phyloP scores from a whole-genome alignment of 495 filamentous ascomycete species.

The Penicillium lividum region DNA sequence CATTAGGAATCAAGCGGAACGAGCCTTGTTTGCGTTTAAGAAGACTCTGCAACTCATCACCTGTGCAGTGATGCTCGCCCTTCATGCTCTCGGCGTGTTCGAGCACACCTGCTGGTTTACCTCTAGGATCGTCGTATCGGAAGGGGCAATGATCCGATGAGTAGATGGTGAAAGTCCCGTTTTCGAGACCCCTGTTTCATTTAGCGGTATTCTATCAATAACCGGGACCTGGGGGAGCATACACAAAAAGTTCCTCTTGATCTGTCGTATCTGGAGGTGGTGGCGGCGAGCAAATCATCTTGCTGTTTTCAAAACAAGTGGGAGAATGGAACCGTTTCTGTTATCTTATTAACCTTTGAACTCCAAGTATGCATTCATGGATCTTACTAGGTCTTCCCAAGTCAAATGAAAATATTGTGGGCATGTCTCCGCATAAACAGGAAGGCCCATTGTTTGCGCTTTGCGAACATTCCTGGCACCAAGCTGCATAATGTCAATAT shows the following conservation, averaged over 20 bases:
- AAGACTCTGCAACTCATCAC: conserved; percentile 5
- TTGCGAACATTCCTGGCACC: conserved; percentile 12
- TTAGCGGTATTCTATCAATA: neutral
- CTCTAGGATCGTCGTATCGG: conserved; percentile 44
- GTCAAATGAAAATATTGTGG: conserved; percentile 39
- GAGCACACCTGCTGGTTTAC: conserved; percentile 17
- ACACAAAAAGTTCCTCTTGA: conserved; percentile 37
- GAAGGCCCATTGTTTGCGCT: conserved; percentile 36
- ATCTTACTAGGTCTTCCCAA: conserved; percentile 27
- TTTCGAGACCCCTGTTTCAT: conserved; percentile 28
- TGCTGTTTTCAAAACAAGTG: conserved; percentile 17
- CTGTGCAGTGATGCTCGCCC: conserved; percentile 6
- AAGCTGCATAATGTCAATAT: conserved; percentile 5
- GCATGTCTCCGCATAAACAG: conserved; percentile 41
- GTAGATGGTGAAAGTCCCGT: conserved; percentile 53
- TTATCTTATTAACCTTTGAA: neutral
- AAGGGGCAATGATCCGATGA: conserved; percentile 60
- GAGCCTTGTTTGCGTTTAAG: conserved; percentile 21
- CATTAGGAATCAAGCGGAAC: conserved; percentile 51
- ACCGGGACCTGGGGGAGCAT: neutral
- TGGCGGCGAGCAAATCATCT: conserved; percentile 45
- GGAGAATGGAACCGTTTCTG: conserved; percentile 19
- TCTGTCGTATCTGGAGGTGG: conserved; percentile 30
- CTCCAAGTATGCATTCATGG: neutral
- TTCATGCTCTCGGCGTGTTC: conserved; percentile 14